Evolutionary conservation across 805 yeast species (phyloP), one percentile per base, ranked within the genome.

Genomic region (Starmerella davenportii): DNA sequence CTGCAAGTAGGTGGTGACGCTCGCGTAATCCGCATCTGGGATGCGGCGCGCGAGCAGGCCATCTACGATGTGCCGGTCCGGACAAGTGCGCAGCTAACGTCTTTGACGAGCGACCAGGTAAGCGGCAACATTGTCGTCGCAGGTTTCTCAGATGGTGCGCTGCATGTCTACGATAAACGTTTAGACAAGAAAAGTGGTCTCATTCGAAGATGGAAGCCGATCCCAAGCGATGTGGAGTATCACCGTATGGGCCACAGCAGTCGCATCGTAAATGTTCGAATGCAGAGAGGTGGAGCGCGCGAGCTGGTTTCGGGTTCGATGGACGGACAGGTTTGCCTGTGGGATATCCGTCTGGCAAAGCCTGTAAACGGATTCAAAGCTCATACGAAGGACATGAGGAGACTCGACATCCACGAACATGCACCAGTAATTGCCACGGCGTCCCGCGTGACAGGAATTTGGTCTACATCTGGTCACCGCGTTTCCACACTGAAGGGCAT

Each of bases 231-330:
- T 17, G 23, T 30, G 13, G 40, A 38, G 16, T 21, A 31, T 16
- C 7, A 21, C 9, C 29, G 18, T 9, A 1, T 15, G 2, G 55
- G 51, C 16, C 63, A 64, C 40, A 66, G 73, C 33, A 55, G 66
- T 2, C 68, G 81, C 50, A 72, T 87, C 32, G 64, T 74, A 34
- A 81, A 79, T 48, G 74, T 85, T 8, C 93, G 81, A 51, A 78
- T 90, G 92, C 98, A 90, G 62, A 68, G 98, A 50, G 98, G 98
- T 29, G 98, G 98, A 0, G 72, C 73, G 50, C 66, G 98, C 40
- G 98, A 90, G 54, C 65, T 90, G 34, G 77, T 78, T 2, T 74
- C 87, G 45, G 96, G 93, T 0, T 48, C 58, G 18, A 61, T 79
- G 0, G 90, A 80, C 51, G 95, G 98, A 2, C 63, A 66, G 34